Percentiles rank a stretch among this genome's conserved stretches.
Conservation (phyloP, 2,329 filamentous ascomycete genomes). For the Balansia obtecta region DNA sequence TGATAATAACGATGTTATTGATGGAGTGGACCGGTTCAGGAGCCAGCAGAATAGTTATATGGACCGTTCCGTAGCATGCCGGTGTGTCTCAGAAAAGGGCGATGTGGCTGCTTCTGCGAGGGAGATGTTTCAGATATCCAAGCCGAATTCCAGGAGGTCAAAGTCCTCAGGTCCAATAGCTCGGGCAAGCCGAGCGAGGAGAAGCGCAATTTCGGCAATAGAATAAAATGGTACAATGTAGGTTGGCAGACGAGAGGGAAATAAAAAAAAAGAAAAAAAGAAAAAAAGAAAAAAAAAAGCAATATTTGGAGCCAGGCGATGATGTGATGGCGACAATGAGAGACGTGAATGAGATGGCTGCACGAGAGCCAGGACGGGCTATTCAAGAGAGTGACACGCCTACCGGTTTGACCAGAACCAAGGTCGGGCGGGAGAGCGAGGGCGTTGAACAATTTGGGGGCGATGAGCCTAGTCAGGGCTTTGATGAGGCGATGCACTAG, state of each 20-base stretch:
- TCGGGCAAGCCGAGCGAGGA: background rate
- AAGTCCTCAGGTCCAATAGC: background rate
- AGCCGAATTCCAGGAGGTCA: background rate
- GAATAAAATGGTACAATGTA: background rate
- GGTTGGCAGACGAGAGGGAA: background rate
- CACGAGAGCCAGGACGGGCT: background rate
- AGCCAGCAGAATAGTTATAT: background rate
- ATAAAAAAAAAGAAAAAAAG: too few species aligned
- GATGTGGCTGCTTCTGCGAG: background rate
- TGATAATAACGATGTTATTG: background rate
- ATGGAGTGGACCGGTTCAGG: background rate
- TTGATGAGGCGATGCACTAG: background rate
- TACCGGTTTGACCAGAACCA: background rate
- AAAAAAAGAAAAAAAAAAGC: too few species aligned
- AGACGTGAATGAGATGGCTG: background rate
- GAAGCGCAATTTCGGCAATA: background rate
- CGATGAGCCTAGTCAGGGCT: background rate
- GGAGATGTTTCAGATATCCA: background rate
- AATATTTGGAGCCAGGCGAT: background rate
- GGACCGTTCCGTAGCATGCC: background rate
- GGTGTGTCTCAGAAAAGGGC: background rate
- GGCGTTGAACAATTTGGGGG: background rate
- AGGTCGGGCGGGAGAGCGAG: constrained; percentile 1
- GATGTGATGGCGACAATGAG: background rate
- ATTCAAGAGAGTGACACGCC: constrained; percentile 6